Evolutionary conservation across 192 early-diverging fungal genomes (phyloP).

Genomic region (Linnemannia hyalina): DNA sequence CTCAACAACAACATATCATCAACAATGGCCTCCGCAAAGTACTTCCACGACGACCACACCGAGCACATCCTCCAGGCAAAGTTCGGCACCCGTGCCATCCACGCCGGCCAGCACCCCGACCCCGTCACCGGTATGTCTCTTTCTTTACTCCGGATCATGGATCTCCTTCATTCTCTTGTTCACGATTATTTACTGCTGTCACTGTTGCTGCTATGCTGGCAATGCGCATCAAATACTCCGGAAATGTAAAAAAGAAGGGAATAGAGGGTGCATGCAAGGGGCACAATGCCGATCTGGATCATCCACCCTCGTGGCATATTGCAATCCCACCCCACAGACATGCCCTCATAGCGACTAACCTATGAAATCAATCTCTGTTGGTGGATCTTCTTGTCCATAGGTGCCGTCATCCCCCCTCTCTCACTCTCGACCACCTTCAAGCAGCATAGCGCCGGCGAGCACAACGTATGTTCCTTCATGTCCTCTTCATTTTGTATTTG

Average conservation of each 20-base stretch:
- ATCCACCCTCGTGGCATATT: background rate
- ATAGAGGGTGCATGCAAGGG: background rate
- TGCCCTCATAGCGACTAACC: background rate
- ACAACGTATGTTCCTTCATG: constrained; percentile 67
- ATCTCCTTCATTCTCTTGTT: background rate
- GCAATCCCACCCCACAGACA: background rate
- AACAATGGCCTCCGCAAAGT: constrained; percentile 43
- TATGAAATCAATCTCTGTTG: background rate
- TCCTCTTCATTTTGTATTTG: no score
- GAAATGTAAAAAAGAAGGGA: background rate
- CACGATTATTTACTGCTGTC: background rate
- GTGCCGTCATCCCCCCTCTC: constrained; percentile 96
- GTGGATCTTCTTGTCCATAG: background rate
- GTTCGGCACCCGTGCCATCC: constrained; percentile 95
- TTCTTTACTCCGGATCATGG: constrained; percentile 29
- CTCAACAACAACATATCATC: constrained; percentile 7
- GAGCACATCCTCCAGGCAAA: constrained; percentile 52
- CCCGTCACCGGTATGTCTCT: constrained; percentile 79
- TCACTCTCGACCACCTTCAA: constrained; percentile 97
- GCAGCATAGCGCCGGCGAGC: constrained; percentile 92
- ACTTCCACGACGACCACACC: constrained; percentile 47
- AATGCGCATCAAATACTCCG: no score
- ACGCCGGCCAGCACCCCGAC: constrained; percentile 93
- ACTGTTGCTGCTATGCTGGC: background rate
- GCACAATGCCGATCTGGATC: background rate